A percentile compares a stretch with the other conserved stretches of the same genome.
Evolutionary conservation across 2,329 filamentous ascomycete genomes (phyloP).

Genomic region (Hymenoscyphus scutula): DNA sequence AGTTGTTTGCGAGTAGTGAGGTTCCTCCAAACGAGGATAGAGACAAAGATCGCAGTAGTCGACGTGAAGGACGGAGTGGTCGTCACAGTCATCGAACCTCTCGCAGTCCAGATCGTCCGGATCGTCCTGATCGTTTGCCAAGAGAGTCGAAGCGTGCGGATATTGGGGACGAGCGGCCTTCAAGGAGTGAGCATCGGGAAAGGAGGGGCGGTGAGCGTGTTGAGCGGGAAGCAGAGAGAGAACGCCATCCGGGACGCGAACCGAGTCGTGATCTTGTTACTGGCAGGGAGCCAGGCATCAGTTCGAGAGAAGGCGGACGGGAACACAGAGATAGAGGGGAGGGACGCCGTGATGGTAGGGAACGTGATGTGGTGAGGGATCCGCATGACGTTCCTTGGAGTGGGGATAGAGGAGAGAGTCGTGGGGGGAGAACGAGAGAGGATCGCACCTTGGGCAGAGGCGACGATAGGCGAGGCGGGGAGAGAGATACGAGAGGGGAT

Average conservation of each 20-base stretch:
- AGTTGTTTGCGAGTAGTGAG: constrained; percentile 30
- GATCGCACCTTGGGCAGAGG: constrained; percentile 24
- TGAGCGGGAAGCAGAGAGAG: constrained; percentile 25
- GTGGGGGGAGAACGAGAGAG: constrained; percentile 22
- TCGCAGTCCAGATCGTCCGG: constrained; percentile 28
- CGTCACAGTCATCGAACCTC: constrained; percentile 35
- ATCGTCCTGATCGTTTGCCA: constrained; percentile 23
- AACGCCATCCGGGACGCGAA: constrained; percentile 23
- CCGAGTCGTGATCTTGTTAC: constrained; percentile 17
- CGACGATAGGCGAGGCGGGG: constrained; percentile 25
- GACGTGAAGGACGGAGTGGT: constrained; percentile 32
- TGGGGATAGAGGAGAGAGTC: constrained; percentile 24
- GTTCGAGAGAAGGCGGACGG: constrained; percentile 12
- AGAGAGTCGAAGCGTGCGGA: constrained; percentile 30
- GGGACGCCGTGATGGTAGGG: constrained; percentile 26
- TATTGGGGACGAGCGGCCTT: constrained; percentile 29
- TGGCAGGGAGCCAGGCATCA: constrained; percentile 11
- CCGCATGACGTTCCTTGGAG: constrained; percentile 26
- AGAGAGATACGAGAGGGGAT: constrained; percentile 29
- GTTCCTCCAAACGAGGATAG: constrained; percentile 18
- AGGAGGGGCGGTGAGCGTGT: constrained; percentile 27
- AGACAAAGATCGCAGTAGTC: constrained; percentile 32
- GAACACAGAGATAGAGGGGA: constrained; percentile 24
- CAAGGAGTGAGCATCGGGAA: constrained; percentile 32
- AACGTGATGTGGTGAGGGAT: constrained; percentile 24